phyloP scores from a whole-genome alignment of 352 stramenopile species.

The Aphanomyces euteiches region DNA sequence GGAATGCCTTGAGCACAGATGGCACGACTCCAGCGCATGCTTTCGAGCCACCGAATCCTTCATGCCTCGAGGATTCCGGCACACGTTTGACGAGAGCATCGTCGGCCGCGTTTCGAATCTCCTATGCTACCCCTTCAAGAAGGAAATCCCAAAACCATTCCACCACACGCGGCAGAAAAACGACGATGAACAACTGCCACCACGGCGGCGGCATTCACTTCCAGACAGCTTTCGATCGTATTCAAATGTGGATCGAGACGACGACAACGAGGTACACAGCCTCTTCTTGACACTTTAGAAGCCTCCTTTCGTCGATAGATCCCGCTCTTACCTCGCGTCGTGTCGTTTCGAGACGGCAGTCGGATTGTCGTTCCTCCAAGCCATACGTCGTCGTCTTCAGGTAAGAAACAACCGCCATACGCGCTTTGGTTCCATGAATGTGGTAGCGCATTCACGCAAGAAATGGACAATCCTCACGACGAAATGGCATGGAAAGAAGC shows the following conservation, averaged over 20 bases:
- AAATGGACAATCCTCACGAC: background rate
- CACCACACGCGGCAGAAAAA: background rate
- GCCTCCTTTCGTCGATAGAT: background rate
- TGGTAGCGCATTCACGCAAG: background rate
- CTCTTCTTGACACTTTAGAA: background rate
- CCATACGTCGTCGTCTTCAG: background rate
- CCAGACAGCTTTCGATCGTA: background rate
- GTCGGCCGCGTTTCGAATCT: background rate
- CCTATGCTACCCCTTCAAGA: background rate
- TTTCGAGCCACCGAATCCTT: background rate
- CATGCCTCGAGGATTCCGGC: background rate
- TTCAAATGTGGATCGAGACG: background rate
- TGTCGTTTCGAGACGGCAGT: conserved; percentile 9
- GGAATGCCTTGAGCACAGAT: no score
- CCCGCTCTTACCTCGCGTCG: background rate
- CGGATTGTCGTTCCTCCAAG: conserved; percentile 9
- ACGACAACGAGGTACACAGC: background rate
- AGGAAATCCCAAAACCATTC: background rate
- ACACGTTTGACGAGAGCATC: no score
- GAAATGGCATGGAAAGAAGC: conserved; percentile 3
- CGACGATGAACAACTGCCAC: background rate
- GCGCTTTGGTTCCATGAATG: background rate
- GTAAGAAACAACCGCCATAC: background rate
- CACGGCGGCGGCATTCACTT: background rate
- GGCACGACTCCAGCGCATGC: no score